Evolutionary conservation across 257 asterid genomes (phyloP).

Genomic region (Forsythia viridissima): DNA sequence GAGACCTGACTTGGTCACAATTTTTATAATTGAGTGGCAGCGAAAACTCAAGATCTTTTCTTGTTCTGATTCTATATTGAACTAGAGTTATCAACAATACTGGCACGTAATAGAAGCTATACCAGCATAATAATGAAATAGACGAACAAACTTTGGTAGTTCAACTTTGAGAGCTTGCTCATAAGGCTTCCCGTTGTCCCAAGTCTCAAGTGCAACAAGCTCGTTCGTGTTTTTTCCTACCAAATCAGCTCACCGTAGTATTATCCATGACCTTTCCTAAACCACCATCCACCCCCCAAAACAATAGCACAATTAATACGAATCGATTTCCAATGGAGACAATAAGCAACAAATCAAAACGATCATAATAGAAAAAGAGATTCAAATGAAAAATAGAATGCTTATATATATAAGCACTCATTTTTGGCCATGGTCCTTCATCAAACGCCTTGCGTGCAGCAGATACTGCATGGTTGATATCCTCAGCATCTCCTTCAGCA

Average conservation of each 20-base stretch:
- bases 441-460: constrained; percentile 97
- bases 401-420: constrained; percentile 94
- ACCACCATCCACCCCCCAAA: not conserved
- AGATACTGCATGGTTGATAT: constrained; percentile 74
- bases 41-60: not conserved
- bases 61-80: not conserved
- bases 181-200: constrained; percentile 86
- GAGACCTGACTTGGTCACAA: not conserved
- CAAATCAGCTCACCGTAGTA: constrained; percentile 82
- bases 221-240: constrained; percentile 82
- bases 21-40: not conserved
- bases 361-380: not conserved
- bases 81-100: not conserved
- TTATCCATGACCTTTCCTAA: constrained; percentile 76
- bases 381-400: not conserved
- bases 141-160: constrained; percentile 79
- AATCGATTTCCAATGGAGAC: not conserved
- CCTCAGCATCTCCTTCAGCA: constrained; percentile 93
- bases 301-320: too few species aligned
- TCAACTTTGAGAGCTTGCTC: constrained; percentile 70
- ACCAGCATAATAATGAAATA: constrained; percentile 88
- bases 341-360: not conserved
- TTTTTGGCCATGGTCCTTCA: constrained; percentile 92
- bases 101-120: not conserved
- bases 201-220: constrained; percentile 83